Base-by-base conservation (phyloP, 192 early-diverging fungal genomes). In the Funneliformis mosseae region DNA sequence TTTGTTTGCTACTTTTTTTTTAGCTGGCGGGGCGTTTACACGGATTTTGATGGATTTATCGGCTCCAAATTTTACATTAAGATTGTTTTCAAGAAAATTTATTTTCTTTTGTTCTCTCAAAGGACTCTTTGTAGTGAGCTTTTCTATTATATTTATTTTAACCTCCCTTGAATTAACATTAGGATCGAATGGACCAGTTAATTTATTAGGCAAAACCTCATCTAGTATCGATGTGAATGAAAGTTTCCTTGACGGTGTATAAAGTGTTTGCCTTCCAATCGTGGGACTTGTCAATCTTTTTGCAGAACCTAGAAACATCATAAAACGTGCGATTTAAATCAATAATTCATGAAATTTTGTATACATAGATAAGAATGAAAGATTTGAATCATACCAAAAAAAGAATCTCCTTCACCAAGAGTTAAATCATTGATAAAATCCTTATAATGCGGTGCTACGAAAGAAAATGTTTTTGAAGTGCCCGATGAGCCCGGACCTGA, bases 331-430 rank as follows among this genome's bases (percentile, higher is more conserved):
- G 16, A 16, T 55, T 55, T 33, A 33, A 33, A 33, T 33, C 33
- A 33, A 3, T 33, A 33, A 33, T 2, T 33, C 33, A 33, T 33
- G 33, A 33, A 33, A 33, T 33, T 33, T 3, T 2, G 3, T 33
- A 33, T 33, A 33, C 33, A 0, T 33, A 33, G 33, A 33, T n/a
- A n/a, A 33, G 33, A 33, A 33, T 60, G 3, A 60, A 60, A n/a
- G 18, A 16, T 16, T 60, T 60, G 59, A 12, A 33, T 16, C 14
- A 4, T 70, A 70, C 68, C 68, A 39, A 70, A 70, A 33, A 33
- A 70, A 25, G 68, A 70, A 6, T 70, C 68, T 41, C 68, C 68
- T 70, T 70, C 68, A 41, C 68, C 41, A 70, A 70, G n/a, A 70
- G 68, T 70, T 70, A 43, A 18, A 33, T 70, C 68, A 16, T 70